phyloP scores from a whole-genome alignment of 805 yeast genomes.

The Priceomyces melissophilus region DNA sequence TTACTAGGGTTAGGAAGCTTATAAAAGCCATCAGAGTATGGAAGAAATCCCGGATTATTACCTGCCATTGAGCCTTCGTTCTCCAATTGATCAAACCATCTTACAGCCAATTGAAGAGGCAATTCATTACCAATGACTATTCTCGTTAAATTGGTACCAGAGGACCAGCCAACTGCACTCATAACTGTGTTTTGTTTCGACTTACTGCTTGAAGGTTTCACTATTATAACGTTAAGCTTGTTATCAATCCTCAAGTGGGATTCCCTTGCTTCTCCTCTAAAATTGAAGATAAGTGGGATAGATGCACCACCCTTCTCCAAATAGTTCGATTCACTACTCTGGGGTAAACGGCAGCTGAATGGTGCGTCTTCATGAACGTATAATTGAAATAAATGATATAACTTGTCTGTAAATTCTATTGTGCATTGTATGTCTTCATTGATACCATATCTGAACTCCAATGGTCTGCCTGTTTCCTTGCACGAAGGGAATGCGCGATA shows the following conservation, averaged over 20 bases:
- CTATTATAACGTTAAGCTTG: constrained; percentile 49
- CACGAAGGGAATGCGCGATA: constrained; percentile 61
- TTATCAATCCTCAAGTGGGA: constrained; percentile 68
- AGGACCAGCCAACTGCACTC: constrained; percentile 55
- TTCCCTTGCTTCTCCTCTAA: constrained; percentile 65
- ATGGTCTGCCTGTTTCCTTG: constrained; percentile 59
- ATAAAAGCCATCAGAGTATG: constrained; percentile 40
- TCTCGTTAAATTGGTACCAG: constrained; percentile 59
- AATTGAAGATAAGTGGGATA: constrained; percentile 59
- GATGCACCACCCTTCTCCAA: constrained; percentile 43
- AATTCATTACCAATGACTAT: constrained; percentile 64
- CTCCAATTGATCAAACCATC: constrained; percentile 47
- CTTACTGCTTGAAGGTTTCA: constrained; percentile 30
- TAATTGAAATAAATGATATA: constrained; percentile 69
- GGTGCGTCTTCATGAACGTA: constrained; percentile 79
- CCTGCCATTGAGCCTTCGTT: constrained; percentile 15
- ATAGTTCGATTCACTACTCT: constrained; percentile 41
- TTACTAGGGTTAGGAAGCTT: constrained; percentile 28
- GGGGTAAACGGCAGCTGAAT: constrained; percentile 62
- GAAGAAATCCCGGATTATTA: constrained; percentile 20
- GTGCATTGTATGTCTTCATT: constrained; percentile 59
- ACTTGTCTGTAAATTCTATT: constrained; percentile 56
- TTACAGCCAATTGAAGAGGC: constrained; percentile 53
- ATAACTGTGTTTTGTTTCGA: constrained; percentile 41
- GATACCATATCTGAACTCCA: constrained; percentile 50